phyloP scores from a whole-genome alignment of 1,284 basidiomycete genomes.

The Phellopilus nigrolimitatus region DNA sequence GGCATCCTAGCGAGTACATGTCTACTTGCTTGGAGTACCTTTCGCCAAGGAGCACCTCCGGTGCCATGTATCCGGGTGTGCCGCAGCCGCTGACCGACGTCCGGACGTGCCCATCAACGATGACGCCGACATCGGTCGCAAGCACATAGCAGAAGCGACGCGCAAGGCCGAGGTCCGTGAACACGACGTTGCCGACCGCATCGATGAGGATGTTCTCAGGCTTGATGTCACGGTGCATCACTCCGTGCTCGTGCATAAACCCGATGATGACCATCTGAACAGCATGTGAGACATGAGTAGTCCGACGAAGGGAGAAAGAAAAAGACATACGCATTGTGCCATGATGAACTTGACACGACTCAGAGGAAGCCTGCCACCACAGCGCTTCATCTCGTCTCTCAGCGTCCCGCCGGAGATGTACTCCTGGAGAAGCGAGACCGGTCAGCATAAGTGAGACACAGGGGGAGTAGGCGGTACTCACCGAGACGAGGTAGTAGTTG shows the following conservation, averaged over 20 bases:
- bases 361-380: not conserved
- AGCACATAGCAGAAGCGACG: constrained; percentile 53
- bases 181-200: constrained; percentile 51
- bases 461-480: no score
- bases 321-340: not conserved
- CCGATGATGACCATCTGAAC: not conserved
- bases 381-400: constrained; percentile 1
- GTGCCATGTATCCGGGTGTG: constrained; percentile 61
- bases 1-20: constrained; percentile 56
- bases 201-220: constrained; percentile 59
- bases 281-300: not conserved
- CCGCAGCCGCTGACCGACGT: constrained; percentile 60
- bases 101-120: not conserved
- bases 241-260: constrained; percentile 33
- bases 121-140: constrained; percentile 14
- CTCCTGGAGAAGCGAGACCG: no score
- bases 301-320: not conserved
- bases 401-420: not conserved
- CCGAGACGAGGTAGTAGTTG: constrained; percentile 5
- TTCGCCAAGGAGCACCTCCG: constrained; percentile 59
- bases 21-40: constrained; percentile 64
- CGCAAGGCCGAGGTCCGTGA: constrained; percentile 58
- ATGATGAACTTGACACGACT: not conserved
- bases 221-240: constrained; percentile 64
- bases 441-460: no score